Base-by-base conservation (phyloP, 331 rosid genomes). In the Spiraea crenata region DNA sequence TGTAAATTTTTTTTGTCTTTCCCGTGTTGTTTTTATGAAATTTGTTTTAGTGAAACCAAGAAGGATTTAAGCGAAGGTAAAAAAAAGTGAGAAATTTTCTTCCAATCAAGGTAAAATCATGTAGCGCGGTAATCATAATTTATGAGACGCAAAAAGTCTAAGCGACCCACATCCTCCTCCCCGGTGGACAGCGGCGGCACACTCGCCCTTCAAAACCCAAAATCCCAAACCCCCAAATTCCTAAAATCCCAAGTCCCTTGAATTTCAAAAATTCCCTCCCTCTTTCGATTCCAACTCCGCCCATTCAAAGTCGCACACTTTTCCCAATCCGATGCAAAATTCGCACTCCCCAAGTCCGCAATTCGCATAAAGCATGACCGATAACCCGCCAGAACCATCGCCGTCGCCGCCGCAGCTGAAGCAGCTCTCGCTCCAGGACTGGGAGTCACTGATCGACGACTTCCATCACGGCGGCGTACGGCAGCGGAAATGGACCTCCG, bases 391-490 rank as follows among this genome's bases (percentile, higher is more conserved):
- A 16, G 73, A 69, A n/a, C 14, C 81, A 5, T 31, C 76, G 41
- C 40, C 20, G 5, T 63, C 50, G 6, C 78, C 77, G 48, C 82
- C 82, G 13, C 79, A 87, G 47, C 66, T 75, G 70, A 93, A 81
- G 71, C 83, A 87, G 11, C 84, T 90, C 45, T 79, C 95, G 9
- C 69, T 70, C 49, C 92, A 81, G 7, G 99, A 93, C 12, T 93
- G 99, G 96, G 97, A 93, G 79, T 49, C 81, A n/a, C 69, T 93
- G 46, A 83, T 93, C 47, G 99, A 91, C 6, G 97, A 91, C 55
- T 93, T 93, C 83, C 96, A 89, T 44, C 63, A 12, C 86, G 90
- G 90, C 59, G 86, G 85, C 40, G 62, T 74, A 8, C 90, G 92
- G 65, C 77, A 80, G 39, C 67, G 70, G 31, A 83, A 78, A 73